These are phyloP conservation scores for Kappamyces sp. DNA, from an alignment of 192 early-diverging fungal genomes.

Conservation along the genomic window DNA sequence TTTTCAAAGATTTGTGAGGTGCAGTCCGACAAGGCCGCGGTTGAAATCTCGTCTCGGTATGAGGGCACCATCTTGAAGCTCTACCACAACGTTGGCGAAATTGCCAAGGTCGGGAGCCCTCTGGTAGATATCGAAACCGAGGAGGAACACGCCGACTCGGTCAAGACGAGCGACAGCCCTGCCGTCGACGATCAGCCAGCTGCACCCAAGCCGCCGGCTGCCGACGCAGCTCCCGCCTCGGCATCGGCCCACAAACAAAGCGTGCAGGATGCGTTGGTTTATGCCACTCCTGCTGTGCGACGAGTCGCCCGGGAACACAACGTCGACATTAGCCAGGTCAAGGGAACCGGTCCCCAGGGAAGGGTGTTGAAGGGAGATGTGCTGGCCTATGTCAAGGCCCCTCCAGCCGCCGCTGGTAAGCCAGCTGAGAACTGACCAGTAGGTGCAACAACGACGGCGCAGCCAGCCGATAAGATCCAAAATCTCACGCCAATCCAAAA, in stretches of 20 bases:
- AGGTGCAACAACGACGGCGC: conserved; percentile 12
- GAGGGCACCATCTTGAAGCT: conserved; percentile 78
- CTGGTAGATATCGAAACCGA: conserved; percentile 78
- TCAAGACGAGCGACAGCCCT: conserved; percentile 4
- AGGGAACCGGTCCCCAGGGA: conserved; percentile 76
- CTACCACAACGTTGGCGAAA: conserved; percentile 75
- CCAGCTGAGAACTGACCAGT: background rate
- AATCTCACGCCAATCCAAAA: conserved; percentile 85
- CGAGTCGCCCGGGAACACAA: conserved; percentile 72
- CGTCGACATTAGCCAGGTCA: conserved; percentile 66
- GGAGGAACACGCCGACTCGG: conserved; percentile 19
- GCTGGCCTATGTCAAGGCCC: conserved; percentile 45
- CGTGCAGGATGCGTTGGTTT: conserved; percentile 16
- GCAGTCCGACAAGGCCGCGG: conserved; percentile 98
- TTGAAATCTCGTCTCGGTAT: conserved; percentile 94
- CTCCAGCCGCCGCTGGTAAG: conserved; percentile 9
- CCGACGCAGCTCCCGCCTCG: background rate
- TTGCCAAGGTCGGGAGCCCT: conserved; percentile 86
- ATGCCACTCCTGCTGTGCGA: conserved; percentile 87
- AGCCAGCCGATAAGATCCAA: conserved; percentile 45
- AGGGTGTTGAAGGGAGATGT: conserved; percentile 93
- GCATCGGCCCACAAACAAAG: conserved; percentile 3
- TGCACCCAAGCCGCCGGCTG: conserved; percentile 9
- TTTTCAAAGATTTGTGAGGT: conserved; percentile 96
- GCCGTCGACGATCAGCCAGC: conserved; percentile 9